phyloP scores from a whole-genome alignment of 164 flowering plant genomes.

The Umbilicus rupestris region DNA sequence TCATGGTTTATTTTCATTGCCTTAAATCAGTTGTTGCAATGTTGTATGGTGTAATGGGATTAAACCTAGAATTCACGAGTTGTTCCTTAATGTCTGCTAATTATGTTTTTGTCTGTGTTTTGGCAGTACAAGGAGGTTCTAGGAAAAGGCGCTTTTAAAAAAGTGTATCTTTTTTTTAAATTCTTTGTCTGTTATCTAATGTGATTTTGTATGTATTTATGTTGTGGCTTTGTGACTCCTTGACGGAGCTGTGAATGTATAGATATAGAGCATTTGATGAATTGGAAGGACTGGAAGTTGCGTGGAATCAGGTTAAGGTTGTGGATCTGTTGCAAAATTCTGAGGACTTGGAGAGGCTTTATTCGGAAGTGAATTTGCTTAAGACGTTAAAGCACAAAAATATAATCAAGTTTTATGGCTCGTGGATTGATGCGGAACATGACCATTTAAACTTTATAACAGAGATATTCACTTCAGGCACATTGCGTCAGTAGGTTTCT shows the following conservation, averaged over 20 bases:
- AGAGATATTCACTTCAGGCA: constrained; percentile 96
- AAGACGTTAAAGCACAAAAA: constrained; percentile 94
- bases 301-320: constrained; percentile 95
- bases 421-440: constrained; percentile 69
- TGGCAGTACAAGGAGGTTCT: constrained; percentile 86
- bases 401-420: constrained; percentile 84
- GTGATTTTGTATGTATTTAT: background rate
- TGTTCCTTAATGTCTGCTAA: background rate
- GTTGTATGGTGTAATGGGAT: too few relatives aligned
- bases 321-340: constrained; percentile 59
- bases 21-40: too few relatives aligned
- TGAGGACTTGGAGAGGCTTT: constrained; percentile 75
- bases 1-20: background rate
- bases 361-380: constrained; percentile 89
- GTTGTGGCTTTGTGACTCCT: constrained; percentile 19
- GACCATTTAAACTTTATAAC: constrained; percentile 82
- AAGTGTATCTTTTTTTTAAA: constrained; percentile 71
- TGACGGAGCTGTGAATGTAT: constrained; percentile 20
- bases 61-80: too few relatives aligned
- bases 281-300: constrained; percentile 93
- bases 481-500: constrained; percentile 71
- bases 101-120: constrained; percentile 7
- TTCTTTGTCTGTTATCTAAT: constrained; percentile 1
- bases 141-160: constrained; percentile 95
- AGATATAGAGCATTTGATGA: constrained; percentile 96